A percentile compares a stretch with the other conserved stretches of the same genome.
Evolutionary conservation across 495 filamentous ascomycete genomes (phyloP).

Genomic region (Haplographium delicatum): DNA sequence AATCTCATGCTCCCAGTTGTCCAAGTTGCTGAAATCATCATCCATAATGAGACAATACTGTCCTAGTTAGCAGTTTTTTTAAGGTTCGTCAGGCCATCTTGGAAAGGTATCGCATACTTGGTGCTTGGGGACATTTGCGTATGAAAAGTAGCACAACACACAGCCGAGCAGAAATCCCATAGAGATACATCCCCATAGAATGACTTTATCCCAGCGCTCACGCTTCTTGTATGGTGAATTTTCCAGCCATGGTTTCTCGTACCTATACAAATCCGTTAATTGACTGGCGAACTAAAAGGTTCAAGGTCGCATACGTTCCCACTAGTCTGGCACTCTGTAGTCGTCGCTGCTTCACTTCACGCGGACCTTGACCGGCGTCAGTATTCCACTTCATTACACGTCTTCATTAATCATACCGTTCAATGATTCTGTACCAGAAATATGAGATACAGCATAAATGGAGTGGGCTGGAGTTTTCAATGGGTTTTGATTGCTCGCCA

Average conservation of each 20-base stretch:
- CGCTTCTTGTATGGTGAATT: slow-evolving; percentile 26
- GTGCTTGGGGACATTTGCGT: slow-evolving; percentile 19
- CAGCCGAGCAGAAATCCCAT: slow-evolving; percentile 28
- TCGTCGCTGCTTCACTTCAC: not conserved
- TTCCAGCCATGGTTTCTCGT: slow-evolving; percentile 34
- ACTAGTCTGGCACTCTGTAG: slow-evolving; percentile 13
- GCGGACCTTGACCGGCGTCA: not conserved
- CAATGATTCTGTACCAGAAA: too few species aligned
- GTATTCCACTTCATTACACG: too few species aligned
- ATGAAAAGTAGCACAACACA: slow-evolving; percentile 26
- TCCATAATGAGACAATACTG: slow-evolving; percentile 34
- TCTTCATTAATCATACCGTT: too few species aligned
- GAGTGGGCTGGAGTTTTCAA: too few species aligned
- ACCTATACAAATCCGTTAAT: slow-evolving; percentile 12
- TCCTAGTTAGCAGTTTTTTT: not conserved
- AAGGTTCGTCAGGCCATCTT: not conserved
- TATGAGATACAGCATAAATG: too few species aligned
- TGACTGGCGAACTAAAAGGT: not conserved
- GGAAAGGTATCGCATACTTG: slow-evolving; percentile 4
- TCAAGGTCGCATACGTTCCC: slow-evolving; percentile 5
- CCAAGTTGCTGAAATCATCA: slow-evolving; percentile 34
- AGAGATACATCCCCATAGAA: slow-evolving; percentile 30
- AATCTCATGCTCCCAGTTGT: slow-evolving; percentile 35
- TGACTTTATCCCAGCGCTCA: slow-evolving; percentile 30
- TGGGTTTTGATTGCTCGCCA: too few species aligned